Evolutionary conservation across 2,329 filamentous ascomycete genomes (phyloP), one percentile per base, ranked within the genome.

Genomic region (Hypoxylon rubiginosum): DNA sequence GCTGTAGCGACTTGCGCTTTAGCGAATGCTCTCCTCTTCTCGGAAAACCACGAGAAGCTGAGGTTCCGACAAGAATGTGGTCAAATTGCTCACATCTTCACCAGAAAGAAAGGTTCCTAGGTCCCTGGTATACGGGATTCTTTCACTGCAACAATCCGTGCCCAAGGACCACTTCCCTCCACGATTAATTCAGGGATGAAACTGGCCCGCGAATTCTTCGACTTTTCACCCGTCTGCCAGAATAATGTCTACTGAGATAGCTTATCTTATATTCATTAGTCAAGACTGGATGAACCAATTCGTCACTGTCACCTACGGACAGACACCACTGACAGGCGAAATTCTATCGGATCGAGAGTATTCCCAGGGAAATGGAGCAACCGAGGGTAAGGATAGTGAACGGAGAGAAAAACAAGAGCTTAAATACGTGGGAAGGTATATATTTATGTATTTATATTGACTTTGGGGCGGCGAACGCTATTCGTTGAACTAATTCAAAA

Each of bases 1-100:
- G 36, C 36, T n/a, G 36, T 39, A 15, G 36, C 36, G 10, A 39
- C 36, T 39, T 39, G 36, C 36, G 36, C 36, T 15, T 39, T 39
- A 39, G 36, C 36, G 3, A 4, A 39, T 39, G 36, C 36, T 6
- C 36, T 39, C 11, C 36, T 39, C 11, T 10, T 39, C 11, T 15
- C 36, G 6, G 36, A 39, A 39, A 39, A 39, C 36, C 36, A 39
- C 5, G 36, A 39, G 36, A 39, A 39, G 36, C n/a, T 39, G 11
- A 39, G 36, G 36, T 39, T 39, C 36, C 36, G 36, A 13, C 36
- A 39, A 39, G 36, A 39, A 39, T 39, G 36, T 39, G 36, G 36
- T 10, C 36, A 39, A 39, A 39, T 39, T 39, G 36, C 36, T 39
- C 36, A 10, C 36, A 39, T 39, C 11, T 39, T 39, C 36, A 39